Conservation (phyloP, 208 protist species). For the Entamoeba moshkovskii region DNA sequence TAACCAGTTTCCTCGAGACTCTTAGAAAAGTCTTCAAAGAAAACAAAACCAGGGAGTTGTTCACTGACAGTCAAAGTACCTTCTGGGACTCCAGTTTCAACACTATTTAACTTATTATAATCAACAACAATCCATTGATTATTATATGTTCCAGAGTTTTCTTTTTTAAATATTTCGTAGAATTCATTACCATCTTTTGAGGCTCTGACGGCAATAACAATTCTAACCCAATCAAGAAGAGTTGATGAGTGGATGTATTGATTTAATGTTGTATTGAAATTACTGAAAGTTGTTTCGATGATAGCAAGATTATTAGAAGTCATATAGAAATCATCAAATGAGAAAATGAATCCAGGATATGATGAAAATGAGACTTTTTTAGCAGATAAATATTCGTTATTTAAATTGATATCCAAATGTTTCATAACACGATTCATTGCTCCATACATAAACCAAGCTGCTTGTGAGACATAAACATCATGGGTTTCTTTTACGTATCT, state of each 20-base stretch:
- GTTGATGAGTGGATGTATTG: constrained; percentile 37
- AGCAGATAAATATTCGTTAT: neutral
- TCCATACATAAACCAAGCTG: constrained; percentile 20
- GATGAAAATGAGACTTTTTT: constrained; percentile 16
- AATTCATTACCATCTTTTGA: constrained; percentile 46
- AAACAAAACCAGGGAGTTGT: constrained; percentile 52
- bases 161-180: constrained; percentile 43
- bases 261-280: constrained; percentile 39
- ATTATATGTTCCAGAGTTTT: constrained; percentile 72
- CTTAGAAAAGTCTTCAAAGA: constrained; percentile 47
- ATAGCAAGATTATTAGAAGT: neutral
- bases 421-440: constrained; percentile 19
- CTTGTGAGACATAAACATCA: constrained; percentile 7
- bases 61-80: constrained; percentile 50
- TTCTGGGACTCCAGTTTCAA: neutral
- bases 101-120: constrained; percentile 43
- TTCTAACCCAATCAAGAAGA: constrained; percentile 15
- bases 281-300: constrained; percentile 36
- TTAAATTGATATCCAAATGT: neutral
- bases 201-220: neutral
- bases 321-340: constrained; percentile 28
- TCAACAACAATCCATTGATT: constrained; percentile 70
- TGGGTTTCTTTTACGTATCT: neutral
- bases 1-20: neutral
- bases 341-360: constrained; percentile 24